Conservation (phyloP, 306 rosid species). For the Begonia loranthoides region DNA sequence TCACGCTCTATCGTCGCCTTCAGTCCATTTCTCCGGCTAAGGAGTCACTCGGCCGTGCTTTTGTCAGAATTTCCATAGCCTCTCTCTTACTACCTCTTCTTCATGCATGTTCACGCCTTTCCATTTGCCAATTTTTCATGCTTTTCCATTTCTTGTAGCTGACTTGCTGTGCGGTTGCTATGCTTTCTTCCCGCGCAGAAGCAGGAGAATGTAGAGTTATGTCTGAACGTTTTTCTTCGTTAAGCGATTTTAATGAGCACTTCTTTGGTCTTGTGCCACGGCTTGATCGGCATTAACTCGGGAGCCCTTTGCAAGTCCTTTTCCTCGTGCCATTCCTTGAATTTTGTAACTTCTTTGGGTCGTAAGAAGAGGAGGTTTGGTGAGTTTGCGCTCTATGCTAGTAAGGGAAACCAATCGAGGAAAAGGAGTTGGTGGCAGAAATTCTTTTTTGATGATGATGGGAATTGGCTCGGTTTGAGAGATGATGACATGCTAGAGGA, state of each 20-base stretch:
- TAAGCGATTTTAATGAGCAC: constrained; percentile 46
- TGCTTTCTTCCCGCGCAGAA: constrained; percentile 1
- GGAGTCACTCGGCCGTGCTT: too few relatives aligned
- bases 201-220: constrained; percentile 42
- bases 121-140: too few relatives aligned
- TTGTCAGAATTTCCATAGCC: too few relatives aligned
- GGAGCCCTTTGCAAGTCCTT: constrained; percentile 13
- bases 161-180: constrained; percentile 5
- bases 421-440: constrained; percentile 68
- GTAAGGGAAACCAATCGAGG: constrained; percentile 24
- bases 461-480: constrained; percentile 72
- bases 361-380: constrained; percentile 18
- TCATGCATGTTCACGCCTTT: too few relatives aligned
- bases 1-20: too few relatives aligned
- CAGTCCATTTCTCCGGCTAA: too few relatives aligned
- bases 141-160: not conserved
- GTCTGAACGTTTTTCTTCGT: not conserved
- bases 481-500: constrained; percentile 51
- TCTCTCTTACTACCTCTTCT: too few relatives aligned
- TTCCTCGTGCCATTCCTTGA: constrained; percentile 18
- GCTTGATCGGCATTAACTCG: constrained; percentile 22
- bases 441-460: constrained; percentile 62
- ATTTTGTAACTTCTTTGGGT: constrained; percentile 15
- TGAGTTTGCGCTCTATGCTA: constrained; percentile 37
- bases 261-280: constrained; percentile 33